phyloP scores from a whole-genome alignment of 805 yeast genomes.

The Tetrapisispora phaffii region DNA sequence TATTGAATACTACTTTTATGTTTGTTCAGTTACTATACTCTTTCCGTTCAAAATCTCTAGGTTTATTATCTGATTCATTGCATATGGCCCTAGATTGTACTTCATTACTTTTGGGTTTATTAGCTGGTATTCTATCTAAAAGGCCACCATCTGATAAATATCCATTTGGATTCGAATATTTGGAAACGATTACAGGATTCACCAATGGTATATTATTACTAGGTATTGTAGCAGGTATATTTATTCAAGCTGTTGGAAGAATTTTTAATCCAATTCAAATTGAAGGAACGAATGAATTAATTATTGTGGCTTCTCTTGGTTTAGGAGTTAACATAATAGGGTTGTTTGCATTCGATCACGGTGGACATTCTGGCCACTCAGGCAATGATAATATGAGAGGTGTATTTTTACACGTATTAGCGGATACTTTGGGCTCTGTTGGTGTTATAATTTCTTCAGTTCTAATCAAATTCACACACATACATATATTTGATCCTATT shows the following conservation, averaged over 20 bases:
- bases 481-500: slow-evolving; percentile 79
- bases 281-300: slow-evolving; percentile 71
- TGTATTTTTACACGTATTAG: slow-evolving; percentile 82
- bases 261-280: slow-evolving; percentile 66
- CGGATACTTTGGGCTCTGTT: slow-evolving; percentile 93
- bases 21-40: slow-evolving; percentile 86
- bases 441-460: slow-evolving; percentile 92
- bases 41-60: slow-evolving; percentile 83
- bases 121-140: slow-evolving; percentile 66
- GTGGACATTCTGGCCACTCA: slow-evolving; percentile 40
- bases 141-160: slow-evolving; percentile 54
- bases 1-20: slow-evolving; percentile 88
- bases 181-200: slow-evolving; percentile 90
- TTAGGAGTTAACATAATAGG: slow-evolving; percentile 85
- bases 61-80: slow-evolving; percentile 82
- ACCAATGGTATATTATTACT: slow-evolving; percentile 83
- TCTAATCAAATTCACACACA: slow-evolving; percentile 54
- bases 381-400: slow-evolving; percentile 77
- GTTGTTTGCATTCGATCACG: slow-evolving; percentile 87
- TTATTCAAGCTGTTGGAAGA: slow-evolving; percentile 78
- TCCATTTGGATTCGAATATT: slow-evolving; percentile 77
- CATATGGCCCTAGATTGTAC: slow-evolving; percentile 96
- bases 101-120: slow-evolving; percentile 76
- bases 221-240: slow-evolving; percentile 82
- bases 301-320: slow-evolving; percentile 79